phyloP scores from a whole-genome alignment of 208 protist genomes.

The Strigomonas oncopelti region DNA sequence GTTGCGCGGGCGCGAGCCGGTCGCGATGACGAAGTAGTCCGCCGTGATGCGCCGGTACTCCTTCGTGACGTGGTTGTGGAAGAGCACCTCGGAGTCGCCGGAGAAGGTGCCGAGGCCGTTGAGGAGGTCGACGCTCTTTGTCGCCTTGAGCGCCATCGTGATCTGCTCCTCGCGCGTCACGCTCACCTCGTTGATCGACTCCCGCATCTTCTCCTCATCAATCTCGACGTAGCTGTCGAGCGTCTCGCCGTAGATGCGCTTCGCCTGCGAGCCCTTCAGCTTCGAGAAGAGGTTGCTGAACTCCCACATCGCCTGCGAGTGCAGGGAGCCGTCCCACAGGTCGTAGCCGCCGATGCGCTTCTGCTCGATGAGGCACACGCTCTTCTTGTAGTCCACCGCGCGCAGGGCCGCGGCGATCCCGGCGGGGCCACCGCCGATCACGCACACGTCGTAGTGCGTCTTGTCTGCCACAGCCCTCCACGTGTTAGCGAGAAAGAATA shows the following conservation, averaged over 20 bases:
- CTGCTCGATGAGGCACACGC: conserved; percentile 69
- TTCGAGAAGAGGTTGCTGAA: conserved; percentile 48
- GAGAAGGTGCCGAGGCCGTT: conserved; percentile 55
- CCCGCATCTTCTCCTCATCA: conserved; percentile 53
- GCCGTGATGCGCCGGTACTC: conserved; percentile 56
- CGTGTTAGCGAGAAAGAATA: not conserved
- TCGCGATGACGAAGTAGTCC: conserved; percentile 82
- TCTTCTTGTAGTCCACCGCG: conserved; percentile 69
- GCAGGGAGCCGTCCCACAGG: conserved; percentile 77
- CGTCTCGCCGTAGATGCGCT: conserved; percentile 48
- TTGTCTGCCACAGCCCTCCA: conserved; percentile 22
- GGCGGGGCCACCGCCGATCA: conserved; percentile 74
- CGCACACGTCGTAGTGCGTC: conserved; percentile 68
- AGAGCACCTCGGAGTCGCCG: conserved; percentile 46
- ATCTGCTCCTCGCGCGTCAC: conserved; percentile 54
- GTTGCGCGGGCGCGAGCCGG: conserved; percentile 47
- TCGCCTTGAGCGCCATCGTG: conserved; percentile 31
- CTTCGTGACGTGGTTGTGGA: conserved; percentile 37
- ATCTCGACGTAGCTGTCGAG: conserved; percentile 41
- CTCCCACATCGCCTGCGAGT: conserved; percentile 84
- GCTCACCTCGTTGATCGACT: conserved; percentile 36
- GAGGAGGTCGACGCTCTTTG: conserved; percentile 43
- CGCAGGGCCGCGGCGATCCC: conserved; percentile 72
- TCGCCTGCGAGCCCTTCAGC: conserved; percentile 30
- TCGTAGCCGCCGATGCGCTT: conserved; percentile 58